These are phyloP conservation scores for Pharnaceum exiguum DNA, from an alignment of 148 eudicot genomes.

Conservation along the genomic window DNA sequence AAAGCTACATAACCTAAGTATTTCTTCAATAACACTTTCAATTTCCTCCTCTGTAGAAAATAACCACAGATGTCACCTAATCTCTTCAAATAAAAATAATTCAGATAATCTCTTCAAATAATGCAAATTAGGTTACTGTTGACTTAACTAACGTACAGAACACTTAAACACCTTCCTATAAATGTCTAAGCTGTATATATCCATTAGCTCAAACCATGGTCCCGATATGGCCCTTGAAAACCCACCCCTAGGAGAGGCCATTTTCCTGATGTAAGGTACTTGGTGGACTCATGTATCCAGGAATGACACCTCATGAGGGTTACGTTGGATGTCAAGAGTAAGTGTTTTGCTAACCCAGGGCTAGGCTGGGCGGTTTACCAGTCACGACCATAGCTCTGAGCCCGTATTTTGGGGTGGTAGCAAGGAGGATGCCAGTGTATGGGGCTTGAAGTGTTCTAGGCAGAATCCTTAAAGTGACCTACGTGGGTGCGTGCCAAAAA, in stretches of 20 bases:
- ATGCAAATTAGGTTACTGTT: conserved; percentile 5
- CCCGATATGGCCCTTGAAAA: conserved; percentile 18
- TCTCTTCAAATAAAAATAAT: no score
- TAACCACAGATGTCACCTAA: conserved; percentile 16
- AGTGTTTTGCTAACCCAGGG: neutral
- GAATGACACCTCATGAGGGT: conserved; percentile 12
- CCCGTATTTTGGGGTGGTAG: conserved; percentile 22
- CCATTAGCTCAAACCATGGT: conserved; percentile 26
- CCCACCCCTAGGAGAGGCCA: conserved; percentile 6
- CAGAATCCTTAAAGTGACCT: conserved; percentile 21
- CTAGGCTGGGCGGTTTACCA: neutral
- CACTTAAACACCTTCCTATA: conserved; percentile 8
- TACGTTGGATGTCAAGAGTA: neutral
- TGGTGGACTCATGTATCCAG: neutral
- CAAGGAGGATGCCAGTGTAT: conserved; percentile 31
- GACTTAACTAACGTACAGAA: conserved; percentile 24
- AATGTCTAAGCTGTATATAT: conserved; percentile 11
- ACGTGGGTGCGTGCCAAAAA: conserved; percentile 30
- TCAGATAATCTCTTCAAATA: no score
- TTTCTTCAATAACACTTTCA: conserved; percentile 3
- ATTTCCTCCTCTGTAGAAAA: conserved; percentile 17
- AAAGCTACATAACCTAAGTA: conserved; percentile 19
- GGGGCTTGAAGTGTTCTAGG: conserved; percentile 31
- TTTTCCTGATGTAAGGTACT: neutral
- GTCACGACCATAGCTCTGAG: conserved; percentile 19